Percentiles rank a stretch among this genome's conserved stretches.
phyloP scores from a whole-genome alignment of 2,329 filamentous ascomycete species.

The Colletotrichum aenigma region DNA sequence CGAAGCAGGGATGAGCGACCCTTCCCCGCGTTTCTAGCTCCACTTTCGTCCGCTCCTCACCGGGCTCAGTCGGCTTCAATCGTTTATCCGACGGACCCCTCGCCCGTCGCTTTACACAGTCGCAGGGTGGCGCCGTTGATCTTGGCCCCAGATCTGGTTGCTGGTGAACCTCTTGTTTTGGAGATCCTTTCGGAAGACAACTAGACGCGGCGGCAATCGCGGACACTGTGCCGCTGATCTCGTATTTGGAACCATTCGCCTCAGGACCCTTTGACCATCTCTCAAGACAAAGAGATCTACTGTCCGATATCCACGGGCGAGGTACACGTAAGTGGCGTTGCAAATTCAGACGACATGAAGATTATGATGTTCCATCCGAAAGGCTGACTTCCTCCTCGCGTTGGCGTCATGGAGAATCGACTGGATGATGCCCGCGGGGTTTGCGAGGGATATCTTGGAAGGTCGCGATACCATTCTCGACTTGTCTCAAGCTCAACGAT shows the following conservation, averaged over 20 bases:
- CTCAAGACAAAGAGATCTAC: not conserved
- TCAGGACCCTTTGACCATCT: not conserved
- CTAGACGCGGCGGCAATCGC: not conserved
- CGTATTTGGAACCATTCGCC: not conserved
- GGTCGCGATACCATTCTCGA: not conserved
- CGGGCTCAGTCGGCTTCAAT: not conserved
- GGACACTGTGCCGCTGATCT: not conserved
- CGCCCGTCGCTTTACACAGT: not conserved
- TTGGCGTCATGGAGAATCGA: not conserved
- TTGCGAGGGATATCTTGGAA: not conserved
- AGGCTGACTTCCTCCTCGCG: not conserved
- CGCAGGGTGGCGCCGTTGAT: not conserved
- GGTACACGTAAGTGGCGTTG: not conserved
- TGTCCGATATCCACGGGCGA: not conserved
- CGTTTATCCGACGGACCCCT: not conserved
- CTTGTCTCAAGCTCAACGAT: not conserved
- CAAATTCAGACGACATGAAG: not conserved
- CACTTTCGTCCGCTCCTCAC: not conserved
- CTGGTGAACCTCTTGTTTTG: not conserved
- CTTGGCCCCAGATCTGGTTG: not conserved
- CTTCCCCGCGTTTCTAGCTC: slow-evolving; percentile 4
- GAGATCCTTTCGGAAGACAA: not conserved
- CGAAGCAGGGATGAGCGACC: not conserved
- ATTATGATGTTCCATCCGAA: not conserved
- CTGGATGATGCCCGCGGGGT: not conserved